Base-by-base conservation (phyloP, 208 protist genomes). In the Phytomonas sp. region DNA sequence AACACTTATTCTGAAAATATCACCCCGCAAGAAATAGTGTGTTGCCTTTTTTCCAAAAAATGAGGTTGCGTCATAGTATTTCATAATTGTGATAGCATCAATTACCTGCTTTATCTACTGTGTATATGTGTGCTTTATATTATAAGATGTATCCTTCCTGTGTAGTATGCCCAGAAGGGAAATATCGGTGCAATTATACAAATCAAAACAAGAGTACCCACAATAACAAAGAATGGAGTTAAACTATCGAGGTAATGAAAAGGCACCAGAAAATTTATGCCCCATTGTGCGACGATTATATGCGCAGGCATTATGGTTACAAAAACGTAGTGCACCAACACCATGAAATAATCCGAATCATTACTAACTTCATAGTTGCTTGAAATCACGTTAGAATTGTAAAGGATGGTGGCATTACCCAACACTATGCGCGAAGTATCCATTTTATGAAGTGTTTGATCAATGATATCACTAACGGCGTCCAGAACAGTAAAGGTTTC, bases 211-310 rank as follows among this genome's bases (percentile, higher is more conserved):
- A 84, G 81, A 8, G 69, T 45, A 31, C 78, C 75, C 26, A 77
- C 69, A 33, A 90, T 83, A 62, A 42, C 34, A 78, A 80, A 88
- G 66, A 91, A 91, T 30, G 82, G 79, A 30, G 34, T 71, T 0
- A 79, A 74, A 14, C 76, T 78, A 0, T 79, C 64, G n/a, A 67
- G 26, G 16, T 73, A 23, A 49, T 72, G 62, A 26, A 72, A 84
- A 4, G 83, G 86, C 49, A 92, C 81, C 8, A 72, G 40, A 60
- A 79, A 87, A 68, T 92, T 87, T 77, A 92, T 80, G 33, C 81
- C 86, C 77, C 81, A 92, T 3, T 92, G 86, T 29, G 79, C 83
- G 1, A 76, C 83, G 12, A 92, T 56, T 31, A 84, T 75, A 40
- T 71, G 85, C n/a, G 87, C 64, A 4, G 86, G 86, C 6, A 92